These are phyloP conservation scores for Xylaria palmicola DNA, from an alignment of 495 filamentous ascomycete genomes.

Conservation along the genomic window DNA sequence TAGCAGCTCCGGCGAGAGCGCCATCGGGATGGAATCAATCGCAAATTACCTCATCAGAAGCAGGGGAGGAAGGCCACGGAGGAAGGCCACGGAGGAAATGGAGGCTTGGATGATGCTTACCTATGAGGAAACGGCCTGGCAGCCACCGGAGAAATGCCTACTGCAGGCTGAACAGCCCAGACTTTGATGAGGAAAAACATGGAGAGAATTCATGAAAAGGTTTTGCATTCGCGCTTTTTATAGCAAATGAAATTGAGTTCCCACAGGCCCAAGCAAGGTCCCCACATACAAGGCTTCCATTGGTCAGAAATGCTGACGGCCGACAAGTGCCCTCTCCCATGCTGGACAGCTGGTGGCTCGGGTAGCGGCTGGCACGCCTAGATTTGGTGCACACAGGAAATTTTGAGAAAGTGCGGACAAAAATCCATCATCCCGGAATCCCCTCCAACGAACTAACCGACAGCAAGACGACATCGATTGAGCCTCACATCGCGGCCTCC, in stretches of 20 bases:
- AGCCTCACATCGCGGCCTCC: slow-evolving; percentile 13
- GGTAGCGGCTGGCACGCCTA: slow-evolving; percentile 10
- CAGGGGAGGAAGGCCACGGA: neutral
- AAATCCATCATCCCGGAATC: slow-evolving; percentile 17
- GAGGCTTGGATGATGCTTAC: slow-evolving; percentile 2
- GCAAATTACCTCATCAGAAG: slow-evolving; percentile 95
- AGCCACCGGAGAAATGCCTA: too few relatives aligned
- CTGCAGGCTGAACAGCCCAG: neutral
- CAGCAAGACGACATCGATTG: slow-evolving; percentile 18
- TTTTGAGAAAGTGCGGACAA: slow-evolving; percentile 21
- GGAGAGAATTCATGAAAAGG: too few relatives aligned
- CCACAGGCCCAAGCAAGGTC: neutral
- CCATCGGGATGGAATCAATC: slow-evolving; percentile 83
- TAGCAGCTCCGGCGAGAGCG: slow-evolving; percentile 81
- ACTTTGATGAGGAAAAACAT: too few relatives aligned
- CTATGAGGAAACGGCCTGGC: neutral
- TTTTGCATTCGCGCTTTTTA: neutral
- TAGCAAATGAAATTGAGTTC: neutral
- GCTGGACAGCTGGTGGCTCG: slow-evolving; percentile 13
- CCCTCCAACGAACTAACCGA: slow-evolving; percentile 20
- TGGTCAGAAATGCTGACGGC: neutral
- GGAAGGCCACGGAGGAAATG: neutral
- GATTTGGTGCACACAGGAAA: slow-evolving; percentile 19
- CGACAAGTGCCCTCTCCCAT: neutral
- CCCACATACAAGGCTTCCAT: neutral